Base-by-base conservation (phyloP, 1,284 basidiomycete species). In the Anthracocystis setariae region DNA sequence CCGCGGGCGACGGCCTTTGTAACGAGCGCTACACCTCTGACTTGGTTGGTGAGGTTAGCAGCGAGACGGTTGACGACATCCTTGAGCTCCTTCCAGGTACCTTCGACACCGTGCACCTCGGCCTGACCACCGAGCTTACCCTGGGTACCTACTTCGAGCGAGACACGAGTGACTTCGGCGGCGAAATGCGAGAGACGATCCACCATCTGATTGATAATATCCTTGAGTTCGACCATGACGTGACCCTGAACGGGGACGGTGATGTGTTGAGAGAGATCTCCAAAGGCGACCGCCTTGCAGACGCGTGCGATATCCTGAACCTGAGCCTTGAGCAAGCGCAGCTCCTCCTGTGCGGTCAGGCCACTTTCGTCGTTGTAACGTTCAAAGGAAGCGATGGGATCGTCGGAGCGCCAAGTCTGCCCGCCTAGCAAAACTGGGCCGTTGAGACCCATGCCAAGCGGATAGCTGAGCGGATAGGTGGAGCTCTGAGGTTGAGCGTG, bases 1-100 rank as follows among this genome's bases (percentile, higher is more conserved):
- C 96, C 96, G 64, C 91, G 86, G 0, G 96, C 94, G 80, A 99
- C 94, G 10, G 96, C 96, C 65, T 94, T 98, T n/a, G 95, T 98
- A 80, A 95, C 93, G 80, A 90, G 89, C 25, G 95, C 93, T 80
- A 98, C 98, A 74, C 90, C 91, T 82, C 94, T 89, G 46, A 97
- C 94, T 85, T 98, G 94, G 71, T 88, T 91, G 13, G 96, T 98
- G 64, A 98, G 86, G 49, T 81, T 81, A 44, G 68, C 79, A 35
- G 78, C 79, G 48, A 83, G 77, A n/a, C 80, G 72, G 67, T 83
- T 83, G 50, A 83, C 82, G 43, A 83, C 82, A 46, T 83, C 81
- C 74, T 83, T 80, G 53, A 83, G 76, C 48, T 83, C 82, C 50
- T 82, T 80, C 82, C 82, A 83, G 5, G 81, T 78, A 21, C 82